Evolutionary conservation across 2,329 filamentous ascomycete species (phyloP).

Genomic region (Calonectria hongkongensis): DNA sequence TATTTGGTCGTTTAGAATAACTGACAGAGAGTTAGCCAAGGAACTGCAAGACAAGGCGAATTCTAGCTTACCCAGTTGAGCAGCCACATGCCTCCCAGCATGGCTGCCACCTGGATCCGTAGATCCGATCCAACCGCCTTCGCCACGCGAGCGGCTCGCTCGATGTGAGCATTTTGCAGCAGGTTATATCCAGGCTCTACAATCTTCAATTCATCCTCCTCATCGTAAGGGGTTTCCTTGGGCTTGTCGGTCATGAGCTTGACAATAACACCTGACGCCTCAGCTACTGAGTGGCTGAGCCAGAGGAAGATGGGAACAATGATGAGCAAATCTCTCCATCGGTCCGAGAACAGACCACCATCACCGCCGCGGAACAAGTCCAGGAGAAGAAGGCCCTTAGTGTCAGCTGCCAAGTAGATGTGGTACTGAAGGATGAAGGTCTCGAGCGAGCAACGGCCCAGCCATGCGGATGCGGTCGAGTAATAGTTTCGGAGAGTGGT

Average conservation of each 20-base stretch:
- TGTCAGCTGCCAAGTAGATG: constrained; percentile 76
- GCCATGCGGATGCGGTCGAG: constrained; percentile 67
- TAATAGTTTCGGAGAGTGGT: constrained; percentile 45
- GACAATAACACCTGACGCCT: constrained; percentile 52
- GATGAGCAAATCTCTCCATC: constrained; percentile 53
- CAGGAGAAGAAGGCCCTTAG: constrained; percentile 67
- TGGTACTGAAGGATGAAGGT: constrained; percentile 77
- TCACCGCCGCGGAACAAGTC: constrained; percentile 52
- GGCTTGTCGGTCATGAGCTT: constrained; percentile 49
- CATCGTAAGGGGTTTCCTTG: constrained; percentile 34
- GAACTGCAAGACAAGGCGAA: neutral
- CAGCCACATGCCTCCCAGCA: constrained; percentile 51
- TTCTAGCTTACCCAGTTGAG: constrained; percentile 51
- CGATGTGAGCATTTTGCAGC: constrained; percentile 28
- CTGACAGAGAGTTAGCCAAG: constrained; percentile 21
- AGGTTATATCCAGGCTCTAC: constrained; percentile 46
- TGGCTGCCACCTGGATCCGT: constrained; percentile 41
- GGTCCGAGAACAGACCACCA: constrained; percentile 50
- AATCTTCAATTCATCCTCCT: constrained; percentile 49
- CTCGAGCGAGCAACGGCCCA: constrained; percentile 75
- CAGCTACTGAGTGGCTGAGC: constrained; percentile 53
- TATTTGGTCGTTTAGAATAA: constrained; percentile 40
- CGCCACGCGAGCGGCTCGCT: constrained; percentile 24
- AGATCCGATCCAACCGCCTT: constrained; percentile 32
- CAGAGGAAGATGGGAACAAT: constrained; percentile 56